Conservation (phyloP, 371 early-diverging fungal species). For the Quaeritorhiza haematococci region DNA sequence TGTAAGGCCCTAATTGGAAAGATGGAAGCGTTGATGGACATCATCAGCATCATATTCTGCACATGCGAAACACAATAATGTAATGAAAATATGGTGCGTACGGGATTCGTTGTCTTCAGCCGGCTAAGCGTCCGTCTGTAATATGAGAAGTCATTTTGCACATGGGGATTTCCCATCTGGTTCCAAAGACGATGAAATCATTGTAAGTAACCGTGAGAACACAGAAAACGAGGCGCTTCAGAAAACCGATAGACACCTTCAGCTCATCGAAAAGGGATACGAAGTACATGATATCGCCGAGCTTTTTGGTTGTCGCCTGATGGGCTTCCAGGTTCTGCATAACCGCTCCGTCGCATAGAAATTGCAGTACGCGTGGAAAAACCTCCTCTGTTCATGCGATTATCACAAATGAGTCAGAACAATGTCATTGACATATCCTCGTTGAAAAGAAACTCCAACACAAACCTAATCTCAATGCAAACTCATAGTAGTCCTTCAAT, state of each 20-base stretch:
- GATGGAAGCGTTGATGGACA: neutral
- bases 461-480: slow-evolving; percentile 65
- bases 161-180: slow-evolving; percentile 83
- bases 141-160: slow-evolving; percentile 95
- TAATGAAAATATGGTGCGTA: slow-evolving; percentile 2
- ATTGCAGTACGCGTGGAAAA: slow-evolving; percentile 67
- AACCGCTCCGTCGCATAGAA: slow-evolving; percentile 66
- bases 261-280: slow-evolving; percentile 84
- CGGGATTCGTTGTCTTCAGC: slow-evolving; percentile 48
- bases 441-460: neutral
- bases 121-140: slow-evolving; percentile 86
- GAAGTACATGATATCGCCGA: slow-evolving; percentile 80
- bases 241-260: slow-evolving; percentile 54
- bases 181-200: slow-evolving; percentile 1
- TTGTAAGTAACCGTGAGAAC: no score
- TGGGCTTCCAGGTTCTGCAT: slow-evolving; percentile 61
- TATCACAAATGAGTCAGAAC: neutral
- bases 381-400: slow-evolving; percentile 52
- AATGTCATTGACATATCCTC: neutral
- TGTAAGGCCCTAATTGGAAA: slow-evolving; percentile 13
- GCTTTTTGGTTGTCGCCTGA: slow-evolving; percentile 69
- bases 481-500: slow-evolving; percentile 73
- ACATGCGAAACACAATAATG: neutral
- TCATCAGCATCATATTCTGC: neutral
- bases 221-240: neutral